phyloP scores from a whole-genome alignment of 139 green algal genomes.

The Chlorella sorokiniana region DNA sequence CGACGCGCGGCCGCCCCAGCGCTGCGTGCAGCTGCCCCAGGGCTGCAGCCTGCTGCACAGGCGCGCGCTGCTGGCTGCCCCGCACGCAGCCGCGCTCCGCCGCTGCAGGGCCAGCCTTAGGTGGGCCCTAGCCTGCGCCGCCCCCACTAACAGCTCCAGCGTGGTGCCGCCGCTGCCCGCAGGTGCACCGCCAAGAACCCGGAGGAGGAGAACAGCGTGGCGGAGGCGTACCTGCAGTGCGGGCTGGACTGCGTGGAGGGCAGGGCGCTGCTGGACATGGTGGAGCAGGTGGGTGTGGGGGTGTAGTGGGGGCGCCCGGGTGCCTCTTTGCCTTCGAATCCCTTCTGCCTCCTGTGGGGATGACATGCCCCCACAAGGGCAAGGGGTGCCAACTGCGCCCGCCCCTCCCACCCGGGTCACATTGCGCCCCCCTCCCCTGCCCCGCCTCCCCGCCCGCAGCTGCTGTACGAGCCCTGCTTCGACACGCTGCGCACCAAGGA shows the following conservation, averaged over 20 bases:
- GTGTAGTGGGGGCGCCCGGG: background rate
- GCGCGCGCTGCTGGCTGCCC: conserved; percentile 6
- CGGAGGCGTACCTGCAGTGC: conserved; percentile 83
- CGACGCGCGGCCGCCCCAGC: conserved; percentile 41
- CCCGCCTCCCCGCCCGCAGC: conserved; percentile 38
- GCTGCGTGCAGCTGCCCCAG: conserved; percentile 57
- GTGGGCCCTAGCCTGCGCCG: background rate
- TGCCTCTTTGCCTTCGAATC: background rate
- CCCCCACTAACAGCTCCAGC: background rate
- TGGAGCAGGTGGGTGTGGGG: conserved; percentile 59
- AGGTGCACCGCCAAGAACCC: conserved; percentile 65
- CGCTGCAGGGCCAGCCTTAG: too few relatives aligned
- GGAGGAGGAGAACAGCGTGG: conserved; percentile 83
- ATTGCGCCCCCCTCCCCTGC: background rate
- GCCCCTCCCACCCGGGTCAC: too few relatives aligned
- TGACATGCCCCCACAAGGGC: too few relatives aligned
- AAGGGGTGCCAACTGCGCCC: too few relatives aligned
- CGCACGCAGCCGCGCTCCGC: background rate
- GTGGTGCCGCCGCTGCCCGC: background rate
- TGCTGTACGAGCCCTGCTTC: conserved; percentile 82
- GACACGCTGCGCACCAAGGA: conserved; percentile 91
- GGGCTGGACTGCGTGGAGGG: conserved; percentile 36
- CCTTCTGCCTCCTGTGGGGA: too few relatives aligned
- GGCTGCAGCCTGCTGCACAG: conserved; percentile 35
- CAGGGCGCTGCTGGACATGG: conserved; percentile 71